Evolutionary conservation across 441 rosid species (phyloP), one percentile per base, ranked within the genome.

Genomic region (Croton setiger): DNA sequence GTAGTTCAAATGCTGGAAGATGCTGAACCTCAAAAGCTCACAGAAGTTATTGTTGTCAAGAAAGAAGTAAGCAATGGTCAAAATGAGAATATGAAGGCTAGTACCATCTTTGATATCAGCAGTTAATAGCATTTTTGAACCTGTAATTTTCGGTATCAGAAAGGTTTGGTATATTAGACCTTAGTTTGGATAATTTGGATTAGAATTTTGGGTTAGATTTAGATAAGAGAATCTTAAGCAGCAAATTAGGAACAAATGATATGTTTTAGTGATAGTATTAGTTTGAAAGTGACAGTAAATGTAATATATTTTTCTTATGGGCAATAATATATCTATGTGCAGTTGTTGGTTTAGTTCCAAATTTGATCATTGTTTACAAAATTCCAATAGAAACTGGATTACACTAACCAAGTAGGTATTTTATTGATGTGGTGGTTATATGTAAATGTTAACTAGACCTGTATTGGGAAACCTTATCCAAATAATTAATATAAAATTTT

Each of bases 1-100:
- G 96, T 94, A 43, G 96, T 91, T 59, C 95, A 91, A 21, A 89
- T 91, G 98, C 84, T 92, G 2, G 94, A 84, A 75, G 96, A 90
- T 0, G 89, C 92, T 5, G 90, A 90, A 57, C 97, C 97, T 0
- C 76, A 83, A 63, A 72, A 80, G 69, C 72, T 85, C 57, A 76
- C 84, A 57, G 72, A 83, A 36, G 77, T 90, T 47, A 76, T 80
- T 23, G 77, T 73, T 10, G 78, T 75, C 17, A 27, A 72, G 33
- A 69, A 70, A 57, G 77, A 54, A 9, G 57, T 59, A 27, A 66
- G 60, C 65, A 52, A 18, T 27, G 60, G 73, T 55, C 47, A 53
- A 12, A 36, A 53, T 21, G 64, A 36, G 63, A 68, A 36, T 21
- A 43, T 48, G 33, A 67, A 35, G 53, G 13, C 35, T 1, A 37